Percentiles rank a stretch among this genome's conserved stretches.
phyloP scores from a whole-genome alignment of 805 yeast species.

The Lipomyces anomalus region DNA sequence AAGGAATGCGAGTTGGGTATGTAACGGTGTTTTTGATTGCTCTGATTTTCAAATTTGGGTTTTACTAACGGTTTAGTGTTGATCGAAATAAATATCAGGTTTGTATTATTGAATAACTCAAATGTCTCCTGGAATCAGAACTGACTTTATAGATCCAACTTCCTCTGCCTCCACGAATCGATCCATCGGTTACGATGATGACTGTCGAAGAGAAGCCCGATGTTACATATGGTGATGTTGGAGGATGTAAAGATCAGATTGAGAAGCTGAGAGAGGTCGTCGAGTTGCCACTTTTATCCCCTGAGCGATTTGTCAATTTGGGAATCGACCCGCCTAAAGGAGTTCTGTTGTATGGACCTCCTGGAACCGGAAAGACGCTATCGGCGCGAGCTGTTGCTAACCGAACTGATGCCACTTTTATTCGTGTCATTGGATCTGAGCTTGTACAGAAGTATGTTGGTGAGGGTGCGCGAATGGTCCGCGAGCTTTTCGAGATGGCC shows the following conservation, averaged over 20 bases:
- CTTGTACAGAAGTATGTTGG: constrained; percentile 98
- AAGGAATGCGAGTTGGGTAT: constrained; percentile 90
- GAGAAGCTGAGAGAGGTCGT: constrained; percentile 95
- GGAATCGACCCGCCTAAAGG: constrained; percentile 99
- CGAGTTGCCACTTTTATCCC: constrained; percentile 86
- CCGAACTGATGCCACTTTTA: constrained; percentile 97
- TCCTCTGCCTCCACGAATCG: constrained; percentile 96
- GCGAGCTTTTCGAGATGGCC: constrained; percentile 98
- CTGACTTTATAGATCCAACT: no score
- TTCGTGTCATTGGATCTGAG: constrained; percentile 97
- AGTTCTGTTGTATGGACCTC: constrained; percentile 92
- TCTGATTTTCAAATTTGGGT: not conserved
- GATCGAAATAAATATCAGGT: constrained; percentile 96
- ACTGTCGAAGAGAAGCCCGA: constrained; percentile 99
- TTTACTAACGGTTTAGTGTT: constrained; percentile 45
- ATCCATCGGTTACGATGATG: constrained; percentile 99
- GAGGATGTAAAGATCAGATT: constrained; percentile 98
- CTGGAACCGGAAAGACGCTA: constrained; percentile 97
- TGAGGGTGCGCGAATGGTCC: constrained; percentile 99
- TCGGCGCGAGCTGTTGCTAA: constrained; percentile 99
- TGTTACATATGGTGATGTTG: constrained; percentile 96
- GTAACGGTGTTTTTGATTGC: not conserved
- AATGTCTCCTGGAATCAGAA: no score
- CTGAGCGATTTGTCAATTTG: constrained; percentile 91
- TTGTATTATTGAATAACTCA: no score